phyloP scores from a whole-genome alignment of 345 rosid species.

The Eucalyptus viminalis region DNA sequence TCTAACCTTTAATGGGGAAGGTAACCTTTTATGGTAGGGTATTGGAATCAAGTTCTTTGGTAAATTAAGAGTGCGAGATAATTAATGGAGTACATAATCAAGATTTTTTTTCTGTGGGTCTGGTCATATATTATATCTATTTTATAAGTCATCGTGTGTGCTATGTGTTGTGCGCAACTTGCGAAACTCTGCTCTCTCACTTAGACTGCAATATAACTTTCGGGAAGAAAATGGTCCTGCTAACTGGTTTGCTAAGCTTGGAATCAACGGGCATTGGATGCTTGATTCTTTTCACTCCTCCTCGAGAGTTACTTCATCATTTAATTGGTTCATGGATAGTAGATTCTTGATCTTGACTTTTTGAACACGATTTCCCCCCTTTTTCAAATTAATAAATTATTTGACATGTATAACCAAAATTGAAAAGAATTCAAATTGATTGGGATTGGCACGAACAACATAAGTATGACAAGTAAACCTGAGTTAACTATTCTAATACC shows the following conservation, averaged over 20 bases:
- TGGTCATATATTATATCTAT: too few species aligned
- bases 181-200: too few species aligned
- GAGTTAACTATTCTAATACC: neutral
- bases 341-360: neutral
- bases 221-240: neutral
- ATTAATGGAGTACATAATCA: neutral
- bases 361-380: neutral
- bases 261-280: neutral
- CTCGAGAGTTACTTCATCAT: neutral
- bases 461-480: accelerated
- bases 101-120: neutral
- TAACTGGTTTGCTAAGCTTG: neutral
- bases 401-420: neutral
- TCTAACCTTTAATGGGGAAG: neutral
- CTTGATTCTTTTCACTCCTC: neutral
- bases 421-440: neutral
- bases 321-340: neutral
- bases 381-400: neutral
- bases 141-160: too few species aligned
- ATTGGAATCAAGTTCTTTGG: neutral
- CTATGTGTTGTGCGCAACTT: too few species aligned
- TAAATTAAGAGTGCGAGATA: neutral
- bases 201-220: neutral
- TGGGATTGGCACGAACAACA: neutral
- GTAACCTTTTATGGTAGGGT: neutral